Base-by-base conservation (phyloP, 805 yeast species). In the Candida argentea region DNA sequence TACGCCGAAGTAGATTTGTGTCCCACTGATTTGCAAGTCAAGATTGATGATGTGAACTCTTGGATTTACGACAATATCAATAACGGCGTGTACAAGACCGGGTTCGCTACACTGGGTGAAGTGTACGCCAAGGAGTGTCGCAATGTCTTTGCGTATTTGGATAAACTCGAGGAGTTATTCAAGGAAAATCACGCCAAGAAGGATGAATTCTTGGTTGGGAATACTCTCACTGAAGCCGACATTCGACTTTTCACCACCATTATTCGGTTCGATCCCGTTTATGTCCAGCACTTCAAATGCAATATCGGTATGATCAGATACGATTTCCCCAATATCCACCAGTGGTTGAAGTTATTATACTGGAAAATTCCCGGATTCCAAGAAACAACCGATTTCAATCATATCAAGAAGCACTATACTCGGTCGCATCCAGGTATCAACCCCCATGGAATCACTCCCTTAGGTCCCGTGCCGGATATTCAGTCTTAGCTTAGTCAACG, bases 241-340 rank as follows among this genome's bases (percentile, higher is more conserved):
- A 65, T 89, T 33, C 68, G 96, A 39, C 69, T 89, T 27, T 89
- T 60, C 59, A 75, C 95, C 14, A 89, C 97, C 2, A 76, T 89
- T 34, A 65, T 85, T 24, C 73, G 98, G 44, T 89, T 89, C 46
- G 97, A 89, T 52, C 81, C 93, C 1, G 94, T 86, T 14, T 89
- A 89, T 48, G 89, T 80, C 30, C 95, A 87, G 55, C 96, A 89
- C 54, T 91, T 89, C 72, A 91, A 89, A 58, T 83, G 95, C 54
- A 89, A 89, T 54, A 53, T 85, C 36, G 76, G 76, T 26, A 79
- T 76, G 64, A 81, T 89, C 43, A 72, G 95, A 48, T 49, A 58
- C 38, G 82, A 84, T 38, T 89, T 73, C 51, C 96, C 96, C 14
- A 57, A 65, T 42, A 54, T 87, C 30, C 79, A 85, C 55, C 60